Base-by-base conservation (phyloP, 2,329 filamentous ascomycete species). In the Rutstroemia sp. region DNA sequence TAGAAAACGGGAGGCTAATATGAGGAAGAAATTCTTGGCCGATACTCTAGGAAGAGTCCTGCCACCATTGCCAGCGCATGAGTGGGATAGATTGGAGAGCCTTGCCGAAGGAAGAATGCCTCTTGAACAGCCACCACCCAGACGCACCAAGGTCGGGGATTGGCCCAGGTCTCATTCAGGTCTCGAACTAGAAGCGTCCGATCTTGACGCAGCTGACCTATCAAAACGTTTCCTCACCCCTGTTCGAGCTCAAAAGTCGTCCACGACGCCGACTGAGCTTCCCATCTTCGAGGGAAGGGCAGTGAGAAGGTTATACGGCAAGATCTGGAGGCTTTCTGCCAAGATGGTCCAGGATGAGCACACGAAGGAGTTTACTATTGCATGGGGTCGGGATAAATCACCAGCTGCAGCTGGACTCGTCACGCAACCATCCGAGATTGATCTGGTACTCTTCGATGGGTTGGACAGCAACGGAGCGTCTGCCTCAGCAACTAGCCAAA, bases 11-110 rank as follows among this genome's bases (percentile, higher is more conserved):
- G 63, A 69, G 7, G 70, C 73, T n/a, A 73, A 72, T 9, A 78
- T 77, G 58, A 63, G 71, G 48, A 75, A 71, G 27, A 72, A 68
- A 21, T 78, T 76, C 70, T 86, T 79, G 77, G 73, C 68, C 39
- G 56, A 56, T 4, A 64, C 73, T 16, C 69, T 76, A 0, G 67
- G 73, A 12, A 78, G 76, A 57, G 59, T 82, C 6, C 70, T 81
- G 62, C 78, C 80, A n/a, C 83, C 83, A 0, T 57, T 86, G 16
- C 73, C 74, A 6, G 69, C 67, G 27, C 70, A 72, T 17, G 80
- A 85, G 64, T 86, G 81, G 81, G 73, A 83, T 14, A 65, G 75
- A 14, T 68, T 86, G n/a, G 68, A 68, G n/a, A 68, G 69, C 23
- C 62, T 86, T 38, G 73, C 73, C 3, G 60, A 63, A 7, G 81